These are phyloP conservation scores for Byssothecium circinans DNA, from an alignment of 2,329 filamentous ascomycete genomes.

Conservation along the genomic window DNA sequence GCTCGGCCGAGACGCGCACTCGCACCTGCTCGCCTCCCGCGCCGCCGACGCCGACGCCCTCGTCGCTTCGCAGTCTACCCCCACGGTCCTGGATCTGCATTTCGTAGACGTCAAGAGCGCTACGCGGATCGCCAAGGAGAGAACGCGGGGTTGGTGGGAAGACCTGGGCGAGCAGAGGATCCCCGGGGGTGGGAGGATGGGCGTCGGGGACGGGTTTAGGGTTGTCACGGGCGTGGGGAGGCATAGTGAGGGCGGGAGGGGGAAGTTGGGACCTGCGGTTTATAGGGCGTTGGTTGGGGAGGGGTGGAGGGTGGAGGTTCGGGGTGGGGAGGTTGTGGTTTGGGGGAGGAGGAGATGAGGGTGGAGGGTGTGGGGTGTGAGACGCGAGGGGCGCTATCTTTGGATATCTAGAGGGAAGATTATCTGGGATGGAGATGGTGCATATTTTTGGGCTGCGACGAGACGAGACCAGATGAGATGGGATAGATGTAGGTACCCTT, in stretches of 20 bases:
- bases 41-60: conserved; percentile 70
- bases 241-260: conserved; percentile 76
- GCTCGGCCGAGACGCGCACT: conserved; percentile 65
- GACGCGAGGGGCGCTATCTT: not conserved
- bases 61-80: conserved; percentile 71
- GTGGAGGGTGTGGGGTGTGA: conserved; percentile 3
- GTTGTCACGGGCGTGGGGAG: conserved; percentile 81
- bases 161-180: conserved; percentile 66
- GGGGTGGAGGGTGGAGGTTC: conserved; percentile 79
- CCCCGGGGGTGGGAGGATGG: conserved; percentile 49
- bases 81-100: conserved; percentile 73
- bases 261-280: conserved; percentile 78
- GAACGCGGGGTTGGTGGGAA: conserved; percentile 76
- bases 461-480: too few species aligned
- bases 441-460: too few species aligned
- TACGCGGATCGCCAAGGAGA: conserved; percentile 71
- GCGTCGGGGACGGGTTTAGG: conserved; percentile 59
- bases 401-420: too few species aligned
- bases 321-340: conserved; percentile 71
- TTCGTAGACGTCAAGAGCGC: conserved; percentile 80
- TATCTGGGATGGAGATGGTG: too few species aligned
- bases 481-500: too few species aligned
- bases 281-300: conserved; percentile 71
- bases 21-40: conserved; percentile 59
- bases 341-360: conserved; percentile 55